A percentile compares a stretch with the other conserved stretches of the same genome.
Conservation (phyloP, 179 eudicot species). For the Pouteria campechiana region DNA sequence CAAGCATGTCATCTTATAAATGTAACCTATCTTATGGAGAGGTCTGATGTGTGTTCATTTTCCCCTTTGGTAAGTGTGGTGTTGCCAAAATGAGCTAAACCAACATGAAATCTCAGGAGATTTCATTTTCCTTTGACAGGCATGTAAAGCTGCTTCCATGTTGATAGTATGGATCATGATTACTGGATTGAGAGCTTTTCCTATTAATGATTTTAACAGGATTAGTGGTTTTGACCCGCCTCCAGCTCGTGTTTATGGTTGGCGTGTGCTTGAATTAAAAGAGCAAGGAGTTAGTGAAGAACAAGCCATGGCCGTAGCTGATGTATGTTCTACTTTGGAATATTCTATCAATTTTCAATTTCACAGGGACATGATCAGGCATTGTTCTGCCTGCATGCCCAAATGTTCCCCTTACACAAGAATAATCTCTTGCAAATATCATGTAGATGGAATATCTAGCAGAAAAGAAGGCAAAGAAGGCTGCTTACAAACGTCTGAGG, state of each 20-base stretch:
- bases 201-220: constrained; percentile 17
- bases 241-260: constrained; percentile 57
- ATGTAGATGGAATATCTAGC: constrained; percentile 70
- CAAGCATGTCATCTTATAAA: no score
- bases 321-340: constrained; percentile 28
- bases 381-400: no score
- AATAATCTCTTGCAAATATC: neutral
- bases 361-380: no score
- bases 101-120: no score
- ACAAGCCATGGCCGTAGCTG: constrained; percentile 65
- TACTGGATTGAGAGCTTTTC: no score
- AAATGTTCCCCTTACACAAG: neutral
- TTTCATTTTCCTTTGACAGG: no score
- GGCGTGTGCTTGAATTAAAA: constrained; percentile 56
- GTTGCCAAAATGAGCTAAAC: no score
- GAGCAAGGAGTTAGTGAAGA: constrained; percentile 58
- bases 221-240: constrained; percentile 41
- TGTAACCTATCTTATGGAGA: no score
- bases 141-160: no score
- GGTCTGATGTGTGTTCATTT: no score
- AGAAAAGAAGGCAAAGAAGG: constrained; percentile 54
- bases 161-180: no score
- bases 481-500: constrained; percentile 58
- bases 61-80: no score
- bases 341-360: neutral